Evolutionary conservation across 768 basidiomycete species (phyloP).

Genomic region (Asterophora lycoperdoides): DNA sequence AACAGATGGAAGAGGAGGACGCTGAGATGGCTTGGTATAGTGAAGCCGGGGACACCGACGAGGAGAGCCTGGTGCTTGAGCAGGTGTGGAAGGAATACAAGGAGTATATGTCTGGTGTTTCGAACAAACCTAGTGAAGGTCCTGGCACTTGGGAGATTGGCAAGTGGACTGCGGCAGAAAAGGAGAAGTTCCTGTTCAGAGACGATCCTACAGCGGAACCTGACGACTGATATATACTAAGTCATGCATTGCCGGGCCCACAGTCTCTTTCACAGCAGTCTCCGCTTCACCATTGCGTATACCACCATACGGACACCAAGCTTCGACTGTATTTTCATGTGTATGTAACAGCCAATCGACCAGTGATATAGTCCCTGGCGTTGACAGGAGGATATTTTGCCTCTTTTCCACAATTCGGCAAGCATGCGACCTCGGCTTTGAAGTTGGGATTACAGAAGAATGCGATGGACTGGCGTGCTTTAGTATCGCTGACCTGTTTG

Average conservation of each 20-base stretch:
- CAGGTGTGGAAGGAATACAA: conserved; percentile 39
- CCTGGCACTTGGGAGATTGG: conserved; percentile 33
- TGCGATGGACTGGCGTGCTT: conserved; percentile 71
- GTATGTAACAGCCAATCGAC: conserved; percentile 60
- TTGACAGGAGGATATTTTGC: conserved; percentile 68
- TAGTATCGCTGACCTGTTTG: conserved; percentile 42
- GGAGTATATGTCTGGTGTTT: conserved; percentile 19
- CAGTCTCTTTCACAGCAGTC: no score
- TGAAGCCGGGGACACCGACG: conserved; percentile 21
- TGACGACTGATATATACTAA: not conserved
- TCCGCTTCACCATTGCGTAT: not conserved
- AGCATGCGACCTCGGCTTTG: conserved; percentile 59
- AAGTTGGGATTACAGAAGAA: conserved; percentile 88
- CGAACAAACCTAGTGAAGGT: conserved; percentile 25
- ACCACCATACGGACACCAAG: not conserved
- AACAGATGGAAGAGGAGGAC: conserved; percentile 16
- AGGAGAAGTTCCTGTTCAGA: conserved; percentile 26
- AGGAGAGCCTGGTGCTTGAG: conserved; percentile 22
- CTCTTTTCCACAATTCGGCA: conserved; percentile 59
- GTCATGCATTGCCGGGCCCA: no score
- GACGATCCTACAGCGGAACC: not conserved
- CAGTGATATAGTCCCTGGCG: conserved; percentile 74
- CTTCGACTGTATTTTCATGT: conserved; percentile 27
- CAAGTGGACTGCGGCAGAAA: conserved; percentile 30
- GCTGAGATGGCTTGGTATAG: conserved; percentile 27